A percentile compares a stretch with the other conserved stretches of the same genome.
Evolutionary conservation across 2,329 filamentous ascomycete species (phyloP).

Genomic region (Neonectria hederae): DNA sequence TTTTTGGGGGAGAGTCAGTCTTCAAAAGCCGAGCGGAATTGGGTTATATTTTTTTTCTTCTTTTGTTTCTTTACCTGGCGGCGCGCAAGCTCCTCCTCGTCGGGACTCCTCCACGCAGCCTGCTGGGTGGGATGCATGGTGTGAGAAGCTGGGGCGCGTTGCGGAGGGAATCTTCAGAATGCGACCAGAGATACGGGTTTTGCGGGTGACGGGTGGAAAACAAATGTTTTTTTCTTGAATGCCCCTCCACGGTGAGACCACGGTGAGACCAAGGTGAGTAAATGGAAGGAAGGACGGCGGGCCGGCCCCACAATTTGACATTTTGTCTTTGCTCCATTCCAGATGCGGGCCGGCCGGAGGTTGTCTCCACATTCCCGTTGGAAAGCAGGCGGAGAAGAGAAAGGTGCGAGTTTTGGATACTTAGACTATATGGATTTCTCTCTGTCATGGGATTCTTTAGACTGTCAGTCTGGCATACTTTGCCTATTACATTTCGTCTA

Average conservation of each 20-base stretch:
- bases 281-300: constrained; percentile 12
- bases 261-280: constrained; percentile 9
- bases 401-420: too few species aligned
- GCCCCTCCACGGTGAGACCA: constrained; percentile 30
- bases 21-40: neutral
- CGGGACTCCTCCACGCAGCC: constrained; percentile 52
- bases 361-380: neutral
- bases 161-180: neutral
- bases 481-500: too few species aligned
- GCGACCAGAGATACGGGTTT: neutral
- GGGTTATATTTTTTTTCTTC: too few species aligned
- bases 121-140: constrained; percentile 47
- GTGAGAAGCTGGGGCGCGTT: neutral
- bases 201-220: constrained; percentile 13
- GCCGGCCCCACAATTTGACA: neutral
- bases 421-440: too few species aligned
- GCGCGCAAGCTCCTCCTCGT: constrained; percentile 66
- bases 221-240: constrained; percentile 24
- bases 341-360: neutral
- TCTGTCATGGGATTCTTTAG: too few species aligned
- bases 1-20: constrained; percentile 9
- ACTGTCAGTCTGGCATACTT: too few species aligned
- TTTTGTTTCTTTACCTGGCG: too few species aligned
- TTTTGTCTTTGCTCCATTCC: neutral
- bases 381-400: neutral